Evolutionary conservation across 257 asterid species (phyloP), one percentile per base, ranked within the genome.

Genomic region (Pogostemon cablin): DNA sequence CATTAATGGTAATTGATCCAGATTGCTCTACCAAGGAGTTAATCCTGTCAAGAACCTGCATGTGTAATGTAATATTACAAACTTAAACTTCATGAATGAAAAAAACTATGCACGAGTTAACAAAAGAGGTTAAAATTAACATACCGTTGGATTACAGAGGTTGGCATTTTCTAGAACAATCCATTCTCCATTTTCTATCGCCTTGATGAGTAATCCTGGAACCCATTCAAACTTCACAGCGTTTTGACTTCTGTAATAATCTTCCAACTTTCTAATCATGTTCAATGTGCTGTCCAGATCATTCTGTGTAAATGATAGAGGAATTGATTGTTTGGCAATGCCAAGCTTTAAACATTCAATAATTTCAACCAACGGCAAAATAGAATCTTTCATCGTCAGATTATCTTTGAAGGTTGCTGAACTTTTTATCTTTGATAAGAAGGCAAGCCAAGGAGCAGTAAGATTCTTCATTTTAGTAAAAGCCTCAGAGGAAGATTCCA

Each of bases 171-270:
- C 96, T 44, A 95, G 81, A 78, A 95, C 89, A 77, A 95, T 86
- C 99, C 99, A 95, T 78, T 91, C 99, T 72, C 99, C 99, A 78
- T 89, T 91, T 79, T 91, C 93, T 64, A 95, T 95, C 34, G 99
- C 99, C 80, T 85, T 89, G 81, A 91, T 77, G 73, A 95, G 85
- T 73, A 83, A 38, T 64, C 99, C 99, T 83, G 96, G 84, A 37
- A 91, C 92, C 99, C 99, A 95, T 86, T 91, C 98, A 77, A 95
- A 95, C 81, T 86, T 95, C 57, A 84, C 86, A 44, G 96, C 71
- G 71, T 84, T 72, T 50, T 69, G 72, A 75, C 82, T 73, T 71
- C 77, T 81, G 52, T 47, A 68, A 61, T 68, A 71, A 73, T 77
- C 78, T 68, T 80, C 83, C 78, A 89, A 71, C 80, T 89, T 91